Base-by-base conservation (phyloP, 2,329 filamentous ascomycete species). In the Fusarium verticillioides region DNA sequence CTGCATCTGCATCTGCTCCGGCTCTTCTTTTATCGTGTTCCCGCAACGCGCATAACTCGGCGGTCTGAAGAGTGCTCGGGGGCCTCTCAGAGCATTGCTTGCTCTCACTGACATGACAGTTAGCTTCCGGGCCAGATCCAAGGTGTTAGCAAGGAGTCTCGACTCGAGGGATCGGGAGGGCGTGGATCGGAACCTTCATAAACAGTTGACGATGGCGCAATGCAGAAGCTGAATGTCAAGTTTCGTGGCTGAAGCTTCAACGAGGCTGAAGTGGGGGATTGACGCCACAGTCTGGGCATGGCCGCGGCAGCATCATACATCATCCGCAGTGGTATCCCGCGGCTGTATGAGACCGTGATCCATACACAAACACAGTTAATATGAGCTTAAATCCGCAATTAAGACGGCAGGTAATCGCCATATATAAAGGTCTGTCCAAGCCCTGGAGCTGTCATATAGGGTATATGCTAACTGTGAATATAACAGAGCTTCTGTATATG, bases 401-500 rank as follows among this genome's bases (percentile, higher is more conserved):
- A 34, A 90, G 94, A 61, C 87, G 89, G 67, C 90, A 96, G 80
- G 95, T 97, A 50, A 93, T 97, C 72, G 87, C 89, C 42, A 90
- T 97, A 66, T 98, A 97, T 85, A 98, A 97, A 90, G 93, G 94
- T 94, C 34, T 43, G 58, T 1, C 19, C 36, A 23, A 34, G 34
- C 28, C 12, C 32, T 42, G n/a, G n/a, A 26, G 18, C n/a, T 26
- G 15, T 15, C 42, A n/a, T 15, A 9, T 4, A 21, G 39, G 34
- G 10, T 40, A 42, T 19, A 52, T 16, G 23, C 67, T 74, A 23
- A 73, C 7, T 6, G 7, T 34, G 30, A 30, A 9, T 21, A 13
- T 15, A 5, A 58, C 15, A 97, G 95, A 97, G 78, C 89, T 98
- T 16, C 88, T 99, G 47, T 91, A 92, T 78, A 87, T 98, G 19